phyloP scores from a whole-genome alignment of 2,329 filamentous ascomycete genomes.

The Pyrenophora seminiperda region DNA sequence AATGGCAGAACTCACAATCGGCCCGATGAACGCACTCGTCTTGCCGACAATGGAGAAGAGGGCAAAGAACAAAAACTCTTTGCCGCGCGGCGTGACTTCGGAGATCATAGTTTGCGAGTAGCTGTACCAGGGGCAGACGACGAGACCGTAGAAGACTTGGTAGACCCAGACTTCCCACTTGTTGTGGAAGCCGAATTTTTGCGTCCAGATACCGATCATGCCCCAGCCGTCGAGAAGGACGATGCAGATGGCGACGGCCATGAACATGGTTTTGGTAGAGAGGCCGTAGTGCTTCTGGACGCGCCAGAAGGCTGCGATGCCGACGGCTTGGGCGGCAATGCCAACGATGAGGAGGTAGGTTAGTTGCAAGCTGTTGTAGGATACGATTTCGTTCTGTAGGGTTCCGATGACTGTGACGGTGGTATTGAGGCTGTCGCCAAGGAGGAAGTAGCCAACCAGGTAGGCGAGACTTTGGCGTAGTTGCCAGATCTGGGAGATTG shows the following conservation, averaged over 20 bases:
- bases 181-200: constrained; percentile 59
- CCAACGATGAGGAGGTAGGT: constrained; percentile 71
- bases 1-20: constrained; percentile 70
- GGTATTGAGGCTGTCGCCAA: constrained; percentile 73
- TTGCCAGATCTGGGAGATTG: constrained; percentile 64
- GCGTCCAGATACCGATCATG: constrained; percentile 64
- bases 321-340: constrained; percentile 65
- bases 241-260: constrained; percentile 65
- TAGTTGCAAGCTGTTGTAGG: constrained; percentile 67
- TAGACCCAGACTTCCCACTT: constrained; percentile 59
- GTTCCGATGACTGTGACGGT: constrained; percentile 71
- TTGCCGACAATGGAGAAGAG: constrained; percentile 73
- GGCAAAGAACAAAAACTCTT: constrained; percentile 73
- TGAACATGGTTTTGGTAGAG: constrained; percentile 72
- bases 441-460: constrained; percentile 66
- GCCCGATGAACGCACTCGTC: constrained; percentile 70
- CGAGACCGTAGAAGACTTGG: constrained; percentile 65
- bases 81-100: constrained; percentile 69
- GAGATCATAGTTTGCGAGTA: constrained; percentile 74
- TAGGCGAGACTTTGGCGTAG: constrained; percentile 70
- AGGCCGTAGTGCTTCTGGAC: constrained; percentile 65
- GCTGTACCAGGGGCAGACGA: constrained; percentile 72
- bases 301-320: constrained; percentile 66
- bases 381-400: constrained; percentile 67
- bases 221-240: constrained; percentile 65